A percentile compares a stretch with the other conserved stretches of the same genome.
phyloP scores from a whole-genome alignment of 1,284 basidiomycete species.

The Puccinia polysora region DNA sequence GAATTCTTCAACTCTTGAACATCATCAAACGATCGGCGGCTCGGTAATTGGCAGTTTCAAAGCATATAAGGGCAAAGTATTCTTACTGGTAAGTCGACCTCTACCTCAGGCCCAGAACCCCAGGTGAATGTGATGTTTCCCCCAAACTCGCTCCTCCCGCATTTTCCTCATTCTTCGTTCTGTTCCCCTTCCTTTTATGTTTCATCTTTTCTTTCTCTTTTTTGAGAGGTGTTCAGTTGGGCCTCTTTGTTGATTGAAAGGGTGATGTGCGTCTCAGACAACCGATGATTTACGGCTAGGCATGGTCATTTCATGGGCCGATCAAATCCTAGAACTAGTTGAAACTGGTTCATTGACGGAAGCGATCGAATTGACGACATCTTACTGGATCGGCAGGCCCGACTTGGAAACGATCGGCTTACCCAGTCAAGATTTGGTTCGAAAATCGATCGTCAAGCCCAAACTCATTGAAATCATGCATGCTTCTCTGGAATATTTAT shows the following conservation, averaged over 20 bases:
- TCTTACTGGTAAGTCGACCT: slow-evolving; percentile 67
- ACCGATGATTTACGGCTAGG: slow-evolving; percentile 67
- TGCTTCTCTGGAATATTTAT: slow-evolving; percentile 81
- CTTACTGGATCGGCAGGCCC: slow-evolving; percentile 75
- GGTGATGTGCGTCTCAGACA: slow-evolving; percentile 50
- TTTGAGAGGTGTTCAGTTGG: slow-evolving; percentile 38
- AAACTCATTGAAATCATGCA: slow-evolving; percentile 76
- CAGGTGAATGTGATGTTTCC: not conserved
- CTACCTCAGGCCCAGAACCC: not conserved
- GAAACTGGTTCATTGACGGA: slow-evolving; percentile 79
- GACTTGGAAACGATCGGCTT: slow-evolving; percentile 84
- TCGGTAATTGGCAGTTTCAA: slow-evolving; percentile 60
- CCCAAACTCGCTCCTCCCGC: not conserved
- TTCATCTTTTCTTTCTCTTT: slow-evolving; percentile 13
- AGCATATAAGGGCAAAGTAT: slow-evolving; percentile 82
- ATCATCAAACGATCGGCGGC: slow-evolving; percentile 2
- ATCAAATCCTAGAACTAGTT: slow-evolving; percentile 78
- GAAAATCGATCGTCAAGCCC: slow-evolving; percentile 66
- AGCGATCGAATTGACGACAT: slow-evolving; percentile 78
- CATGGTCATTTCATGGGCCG: slow-evolving; percentile 88
- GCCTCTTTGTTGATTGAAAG: slow-evolving; percentile 44
- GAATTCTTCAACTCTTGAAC: not conserved
- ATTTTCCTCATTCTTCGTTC: not conserved
- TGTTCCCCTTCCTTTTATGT: not conserved
- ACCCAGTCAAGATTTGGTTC: slow-evolving; percentile 63